phyloP scores from a whole-genome alignment of 257 asterid species.

The Nicotiana knightiana region DNA sequence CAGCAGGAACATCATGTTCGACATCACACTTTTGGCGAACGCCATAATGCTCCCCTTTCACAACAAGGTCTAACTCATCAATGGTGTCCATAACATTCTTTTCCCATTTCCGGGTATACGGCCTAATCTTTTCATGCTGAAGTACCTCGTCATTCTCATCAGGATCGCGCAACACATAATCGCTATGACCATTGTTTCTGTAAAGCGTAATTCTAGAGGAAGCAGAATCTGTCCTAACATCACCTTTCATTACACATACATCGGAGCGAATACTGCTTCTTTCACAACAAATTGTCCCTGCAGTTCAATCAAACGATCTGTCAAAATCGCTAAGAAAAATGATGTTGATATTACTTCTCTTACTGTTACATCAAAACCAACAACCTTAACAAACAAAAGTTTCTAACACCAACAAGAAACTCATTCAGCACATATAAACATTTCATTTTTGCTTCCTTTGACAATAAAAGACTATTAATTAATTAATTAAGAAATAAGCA shows the following conservation, averaged over 20 bases:
- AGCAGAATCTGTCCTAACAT: constrained; percentile 53
- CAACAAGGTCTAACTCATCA: constrained; percentile 52
- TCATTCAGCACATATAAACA: neutral
- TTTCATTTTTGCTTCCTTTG: neutral
- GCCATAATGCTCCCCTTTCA: constrained; percentile 12
- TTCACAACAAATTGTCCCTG: constrained; percentile 85
- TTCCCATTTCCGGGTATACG: constrained; percentile 93
- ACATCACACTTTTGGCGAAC: constrained; percentile 47
- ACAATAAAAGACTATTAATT: neutral
- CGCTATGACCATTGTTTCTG: constrained; percentile 6
- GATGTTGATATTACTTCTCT: neutral
- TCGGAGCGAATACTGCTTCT: constrained; percentile 66
- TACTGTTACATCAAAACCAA: neutral
- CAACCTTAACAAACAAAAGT: neutral
- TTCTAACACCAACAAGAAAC: neutral
- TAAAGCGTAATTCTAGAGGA: constrained; percentile 59
- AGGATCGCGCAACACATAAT: constrained; percentile 8
- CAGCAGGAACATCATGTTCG: constrained; percentile 70
- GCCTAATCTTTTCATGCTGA: constrained; percentile 61
- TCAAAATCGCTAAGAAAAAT: constrained; percentile 31
- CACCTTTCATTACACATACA: constrained; percentile 80
- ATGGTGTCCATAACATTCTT: constrained; percentile 47
- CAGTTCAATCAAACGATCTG: constrained; percentile 7
- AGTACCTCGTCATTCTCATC: constrained; percentile 18
- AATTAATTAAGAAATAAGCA: neutral